Percentiles rank a stretch among this genome's conserved stretches.
Evolutionary conservation across 2,329 filamentous ascomycete species (phyloP).

Genomic region (Penicillium rolfsii): DNA sequence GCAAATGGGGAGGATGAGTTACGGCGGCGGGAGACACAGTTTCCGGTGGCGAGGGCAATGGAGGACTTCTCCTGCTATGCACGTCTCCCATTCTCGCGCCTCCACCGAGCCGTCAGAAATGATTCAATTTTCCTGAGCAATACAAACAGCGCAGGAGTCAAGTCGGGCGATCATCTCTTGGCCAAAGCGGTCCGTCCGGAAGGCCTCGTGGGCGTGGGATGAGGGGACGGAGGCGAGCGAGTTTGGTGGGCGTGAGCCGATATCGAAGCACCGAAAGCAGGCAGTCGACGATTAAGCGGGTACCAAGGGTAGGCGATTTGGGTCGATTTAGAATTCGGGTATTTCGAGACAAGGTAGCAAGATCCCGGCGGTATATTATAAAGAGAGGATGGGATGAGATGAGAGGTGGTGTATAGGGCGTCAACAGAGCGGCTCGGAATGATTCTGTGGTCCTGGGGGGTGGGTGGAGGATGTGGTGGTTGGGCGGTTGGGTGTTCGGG

Average conservation of each 20-base stretch:
- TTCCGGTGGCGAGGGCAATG: conserved; percentile 46
- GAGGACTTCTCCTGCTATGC: conserved; percentile 44
- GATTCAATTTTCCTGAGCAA: conserved; percentile 39
- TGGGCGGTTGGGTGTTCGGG: conserved; percentile 7
- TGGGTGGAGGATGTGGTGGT: too few relatives aligned
- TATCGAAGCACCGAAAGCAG: conserved; percentile 11
- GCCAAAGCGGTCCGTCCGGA: conserved; percentile 31
- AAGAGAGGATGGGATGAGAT: conserved; percentile 1
- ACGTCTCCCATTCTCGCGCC: conserved; percentile 42
- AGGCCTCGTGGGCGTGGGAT: conserved; percentile 7
- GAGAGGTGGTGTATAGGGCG: not conserved
- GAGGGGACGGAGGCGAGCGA: conserved; percentile 6
- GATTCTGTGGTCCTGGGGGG: conserved; percentile 2
- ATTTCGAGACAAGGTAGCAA: conserved; percentile 15
- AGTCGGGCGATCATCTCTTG: conserved; percentile 42
- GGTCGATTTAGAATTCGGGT: conserved; percentile 19
- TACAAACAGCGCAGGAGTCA: conserved; percentile 35
- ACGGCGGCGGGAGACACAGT: conserved; percentile 38
- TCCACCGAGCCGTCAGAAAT: conserved; percentile 34
- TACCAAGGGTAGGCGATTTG: conserved; percentile 4
- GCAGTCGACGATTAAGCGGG: not conserved
- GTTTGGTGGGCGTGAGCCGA: conserved; percentile 4
- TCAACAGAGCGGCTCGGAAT: not conserved
- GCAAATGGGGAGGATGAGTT: conserved; percentile 31
- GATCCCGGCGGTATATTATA: conserved; percentile 22